phyloP scores from a whole-genome alignment of 2,329 filamentous ascomycete genomes.

The Coniochaeta prunicola region DNA sequence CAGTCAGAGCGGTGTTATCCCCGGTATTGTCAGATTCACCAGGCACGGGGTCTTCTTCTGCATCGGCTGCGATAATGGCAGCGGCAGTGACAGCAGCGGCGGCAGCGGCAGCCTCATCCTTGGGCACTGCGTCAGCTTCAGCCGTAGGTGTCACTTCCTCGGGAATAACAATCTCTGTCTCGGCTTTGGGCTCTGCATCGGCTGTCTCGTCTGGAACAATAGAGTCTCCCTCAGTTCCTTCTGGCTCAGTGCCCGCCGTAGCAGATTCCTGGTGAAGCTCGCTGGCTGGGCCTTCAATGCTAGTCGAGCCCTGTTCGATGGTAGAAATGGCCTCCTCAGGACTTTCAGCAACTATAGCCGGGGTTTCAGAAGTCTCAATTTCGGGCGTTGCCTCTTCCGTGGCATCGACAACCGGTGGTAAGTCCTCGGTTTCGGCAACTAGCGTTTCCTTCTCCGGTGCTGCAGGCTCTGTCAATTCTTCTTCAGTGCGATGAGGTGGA shows the following conservation, averaged over 20 bases:
- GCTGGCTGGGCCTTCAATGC: not conserved
- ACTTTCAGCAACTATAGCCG: not conserved
- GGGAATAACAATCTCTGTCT: not conserved
- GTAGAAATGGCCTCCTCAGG: not conserved
- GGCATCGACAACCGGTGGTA: not conserved
- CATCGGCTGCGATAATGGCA: not conserved
- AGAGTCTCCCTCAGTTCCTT: not conserved
- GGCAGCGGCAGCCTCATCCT: not conserved
- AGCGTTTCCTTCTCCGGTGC: not conserved
- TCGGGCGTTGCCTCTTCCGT: not conserved
- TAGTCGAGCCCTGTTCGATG: not conserved
- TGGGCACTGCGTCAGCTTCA: not conserved
- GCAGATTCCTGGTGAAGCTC: not conserved
- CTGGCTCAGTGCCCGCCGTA: not conserved
- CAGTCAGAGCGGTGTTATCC: not conserved
- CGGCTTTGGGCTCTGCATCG: no score
- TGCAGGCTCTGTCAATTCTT: no score
- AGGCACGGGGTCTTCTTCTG: not conserved
- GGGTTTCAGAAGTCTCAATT: not conserved
- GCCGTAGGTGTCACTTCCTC: not conserved
- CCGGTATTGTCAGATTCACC: not conserved
- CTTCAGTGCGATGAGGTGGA: no score
- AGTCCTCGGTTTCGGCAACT: not conserved
- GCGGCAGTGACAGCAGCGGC: not conserved
- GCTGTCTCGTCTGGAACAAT: no score